Base-by-base conservation (phyloP, 148 eudicot genomes). In the Hydrangea macrophylla region DNA sequence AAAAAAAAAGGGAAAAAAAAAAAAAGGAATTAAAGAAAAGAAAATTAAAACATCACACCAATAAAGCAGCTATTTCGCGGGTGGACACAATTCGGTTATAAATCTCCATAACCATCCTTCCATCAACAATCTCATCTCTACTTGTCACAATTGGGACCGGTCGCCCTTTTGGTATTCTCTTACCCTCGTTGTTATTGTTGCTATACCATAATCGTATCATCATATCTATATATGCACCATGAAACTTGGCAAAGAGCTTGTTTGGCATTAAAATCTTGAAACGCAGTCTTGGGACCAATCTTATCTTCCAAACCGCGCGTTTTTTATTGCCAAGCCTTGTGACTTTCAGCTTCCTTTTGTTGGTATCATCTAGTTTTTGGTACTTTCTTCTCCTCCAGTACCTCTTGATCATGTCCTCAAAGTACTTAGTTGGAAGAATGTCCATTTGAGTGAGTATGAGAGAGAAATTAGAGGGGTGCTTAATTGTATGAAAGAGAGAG, bases 371-470 rank as follows among this genome's bases (percentile, higher is more conserved):
- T 0, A 75, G 70, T 31, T 50, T 50, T 37, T 64, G 70, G 70
- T 70, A 75, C 18, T 22, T 58, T n/a, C 54, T 70, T 66, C 76
- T 65, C 65, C 60, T 73, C 76, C 70, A 70, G 55, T 23, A 58
- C 70, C 70, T 75, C 67, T 65, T 58, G 9, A n/a, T n/a, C n/a
- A 70, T 0, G 24, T 54, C 45, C 0, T 62, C 64, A 56, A 74
- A 50, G 37, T 18, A 32, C 5, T 40, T 22, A 20, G 26, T 26
- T 9, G 18, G 73, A 25, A 12, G 10, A 51, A 33, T 33, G 22
- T 60, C 64, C 58, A 36, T 60, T 8, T 33, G 11, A 26, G 7
- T n/a, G n/a, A n/a, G n/a, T n/a, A n/a, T n/a, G 18, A 42, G 20
- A 42, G 50, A 42, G 50, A 42, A 18, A 42, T 8, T 2, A 42